Evolutionary conservation across 176 grass and related monocot genomes (phyloP).

Genomic region (Eleusine coracana): DNA sequence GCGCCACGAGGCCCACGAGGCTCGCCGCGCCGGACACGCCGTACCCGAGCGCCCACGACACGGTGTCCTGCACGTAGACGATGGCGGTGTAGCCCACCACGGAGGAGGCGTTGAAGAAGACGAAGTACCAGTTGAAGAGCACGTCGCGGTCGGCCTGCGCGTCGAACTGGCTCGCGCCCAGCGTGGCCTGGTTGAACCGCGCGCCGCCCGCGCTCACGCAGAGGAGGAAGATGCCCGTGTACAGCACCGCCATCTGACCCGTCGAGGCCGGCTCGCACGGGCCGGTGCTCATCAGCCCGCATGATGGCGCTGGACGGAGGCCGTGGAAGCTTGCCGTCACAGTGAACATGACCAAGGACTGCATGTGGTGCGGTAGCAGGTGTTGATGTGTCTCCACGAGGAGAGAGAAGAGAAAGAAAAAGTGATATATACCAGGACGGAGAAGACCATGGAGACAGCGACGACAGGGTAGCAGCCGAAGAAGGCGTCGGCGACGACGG

Average conservation of each 20-base stretch:
- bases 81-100: constrained; percentile 58
- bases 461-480: constrained; percentile 70
- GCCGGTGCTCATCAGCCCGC: constrained; percentile 24
- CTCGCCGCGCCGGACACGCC: constrained; percentile 31
- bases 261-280: constrained; percentile 45
- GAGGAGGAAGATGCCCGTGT: constrained; percentile 49
- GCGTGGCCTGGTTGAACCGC: constrained; percentile 68
- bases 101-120: constrained; percentile 53
- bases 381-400: no score
- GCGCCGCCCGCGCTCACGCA: constrained; percentile 60
- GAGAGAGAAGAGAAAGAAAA: not conserved
- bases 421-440: constrained; percentile 40
- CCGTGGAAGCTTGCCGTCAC: constrained; percentile 42
- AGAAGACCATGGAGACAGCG: constrained; percentile 41
- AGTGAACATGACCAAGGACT: constrained; percentile 70
- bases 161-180: constrained; percentile 84
- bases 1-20: constrained; percentile 38
- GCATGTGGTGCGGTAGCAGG: constrained; percentile 3
- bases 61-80: constrained; percentile 67
- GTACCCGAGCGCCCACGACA: constrained; percentile 67
- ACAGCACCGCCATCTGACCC: constrained; percentile 54
- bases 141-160: constrained; percentile 47
- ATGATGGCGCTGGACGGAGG: not conserved
- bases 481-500: constrained; percentile 74
- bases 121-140: constrained; percentile 89